Evolutionary conservation across 2,329 filamentous ascomycete genomes (phyloP), one percentile per base, ranked within the genome.

Genomic region (Alternaria triticimaculans): DNA sequence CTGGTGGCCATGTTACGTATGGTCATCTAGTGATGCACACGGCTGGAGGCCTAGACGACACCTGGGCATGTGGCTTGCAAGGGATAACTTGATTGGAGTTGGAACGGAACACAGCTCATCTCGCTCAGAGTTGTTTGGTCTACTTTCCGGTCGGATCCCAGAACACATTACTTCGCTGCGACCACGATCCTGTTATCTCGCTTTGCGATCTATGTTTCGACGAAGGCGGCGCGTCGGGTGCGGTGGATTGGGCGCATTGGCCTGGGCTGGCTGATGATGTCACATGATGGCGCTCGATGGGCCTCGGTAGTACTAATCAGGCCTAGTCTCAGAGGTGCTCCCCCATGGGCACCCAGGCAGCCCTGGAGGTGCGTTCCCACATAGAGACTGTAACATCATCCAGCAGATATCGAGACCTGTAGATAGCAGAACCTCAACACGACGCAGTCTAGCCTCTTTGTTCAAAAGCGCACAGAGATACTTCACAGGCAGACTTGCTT

Each of bases 31-130:
- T 41, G 10, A 43, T 28, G 14, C 37, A 28, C 25, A 50, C 43
- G 59, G 26, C 59, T 44, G 44, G 14, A 50, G 33, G 33, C 28
- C 25, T 23, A 46, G 37, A 43, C 55, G 30, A 33, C 14, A 33
- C 14, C 30, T 33, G 15, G 33, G 33, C 15, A 26, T 25, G 54
- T 62, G 59, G 58, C 54, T 51, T 45, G 28, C 46, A 45, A 20
- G 20, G 2, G 33, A 37, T 21, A 21, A 20, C n/a, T 46, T 51
- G 54, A 51, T 62, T 62, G 54, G 54, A 45, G 21, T 55, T 53
- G 59, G 59, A 46, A 37, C 45, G 45, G 54, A 46, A 61, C 25
- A 21, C 20, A 46, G 33, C 45, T 28, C 25, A 51, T 4, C 23
- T 50, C 59, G 15, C 46, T n/a, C 44, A 49, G 21, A 10, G 14